Base-by-base conservation (phyloP, 192 early-diverging fungal species). In the Kickxella alabastrina region DNA sequence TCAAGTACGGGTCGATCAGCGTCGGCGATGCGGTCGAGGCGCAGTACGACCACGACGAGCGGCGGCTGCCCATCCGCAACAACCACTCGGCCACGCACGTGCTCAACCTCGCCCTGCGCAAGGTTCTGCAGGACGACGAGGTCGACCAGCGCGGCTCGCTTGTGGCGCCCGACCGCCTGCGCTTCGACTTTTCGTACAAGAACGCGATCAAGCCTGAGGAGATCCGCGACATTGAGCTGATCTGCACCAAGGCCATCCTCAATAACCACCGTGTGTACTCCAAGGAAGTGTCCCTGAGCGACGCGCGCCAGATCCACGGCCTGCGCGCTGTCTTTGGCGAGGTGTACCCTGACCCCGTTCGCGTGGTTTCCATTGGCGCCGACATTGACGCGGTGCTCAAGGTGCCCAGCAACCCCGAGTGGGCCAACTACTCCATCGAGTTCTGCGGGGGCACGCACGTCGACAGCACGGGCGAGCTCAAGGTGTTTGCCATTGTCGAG, bases 361-460 rank as follows among this genome's bases (percentile, higher is more conserved):
- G 94, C 50, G 93, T 99, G 21, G 91, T 99, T 6, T 87, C 92
- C 4, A 85, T 99, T 71, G 93, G 94, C 15, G 83, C 81, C 50
- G 85, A 89, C 58, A 79, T 97, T 14, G 87, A 92, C 51, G 87
- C 90, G 22, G 75, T 99, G n/a, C 68, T 95, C 21, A 78, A 81
- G 49, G 80, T 89, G 72, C 86, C 89, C 5, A 64, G 79, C 19
- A 91, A 93, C 57, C 75, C 78, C 25, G 80, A 84, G 49, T 99
- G 96, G 96, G 62, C 65, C 13, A 77, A 78, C 37, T 85, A 84
- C 49, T 92, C 89, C 31, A 84, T 98, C 48, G 96, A 98, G 77
- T 92, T 98, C 72, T 98, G 96, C 65, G 96, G 96, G 57, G 96
- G 96, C 59, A 98, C 95, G 10, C 96, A 98, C 54, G 93, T 97